phyloP scores from a whole-genome alignment of 2,329 filamentous ascomycete species.

The Ascosphaera aggregata region DNA sequence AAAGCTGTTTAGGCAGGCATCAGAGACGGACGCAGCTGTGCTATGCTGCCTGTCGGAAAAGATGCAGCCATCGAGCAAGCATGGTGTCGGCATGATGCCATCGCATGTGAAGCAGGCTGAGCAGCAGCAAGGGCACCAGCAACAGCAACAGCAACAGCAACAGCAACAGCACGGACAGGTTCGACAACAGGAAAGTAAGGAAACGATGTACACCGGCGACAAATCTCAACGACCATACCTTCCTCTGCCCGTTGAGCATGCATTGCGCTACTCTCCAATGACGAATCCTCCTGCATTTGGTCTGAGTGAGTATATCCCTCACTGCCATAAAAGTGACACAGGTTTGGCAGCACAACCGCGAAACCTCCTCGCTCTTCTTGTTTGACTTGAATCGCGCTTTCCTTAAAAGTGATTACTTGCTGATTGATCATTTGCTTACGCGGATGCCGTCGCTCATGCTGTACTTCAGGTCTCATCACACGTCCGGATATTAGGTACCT shows the following conservation, averaged over 20 bases:
- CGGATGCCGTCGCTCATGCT: too few species aligned
- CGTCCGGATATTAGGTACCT: conserved; percentile 19
- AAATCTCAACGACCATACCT: conserved; percentile 10
- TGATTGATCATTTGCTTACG: background rate
- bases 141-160: conserved; percentile 5
- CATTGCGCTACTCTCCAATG: conserved; percentile 26
- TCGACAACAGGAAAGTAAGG: conserved; percentile 7
- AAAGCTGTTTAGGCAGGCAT: too few species aligned
- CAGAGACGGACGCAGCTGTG: too few species aligned
- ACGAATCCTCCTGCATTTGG: conserved; percentile 25
- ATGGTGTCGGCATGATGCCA: too few species aligned
- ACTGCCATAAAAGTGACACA: too few species aligned
- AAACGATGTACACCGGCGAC: conserved; percentile 6
- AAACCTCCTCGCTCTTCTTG: too few species aligned
- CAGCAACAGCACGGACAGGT: conserved; percentile 5
- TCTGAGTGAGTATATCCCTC: conserved; percentile 18
- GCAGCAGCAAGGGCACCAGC: background rate
- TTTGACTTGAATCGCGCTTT: conserved; percentile 1
- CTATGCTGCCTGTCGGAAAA: too few species aligned
- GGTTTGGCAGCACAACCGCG: too few species aligned
- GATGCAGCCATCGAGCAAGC: too few species aligned
- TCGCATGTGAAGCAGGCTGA: conserved; percentile 1
- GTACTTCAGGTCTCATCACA: conserved; percentile 19
- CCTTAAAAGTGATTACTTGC: conserved; percentile 7
- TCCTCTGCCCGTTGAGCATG: conserved; percentile 23